Evolutionary conservation across 1,284 basidiomycete species (phyloP).

Genomic region (Leccinum pachyderme): DNA sequence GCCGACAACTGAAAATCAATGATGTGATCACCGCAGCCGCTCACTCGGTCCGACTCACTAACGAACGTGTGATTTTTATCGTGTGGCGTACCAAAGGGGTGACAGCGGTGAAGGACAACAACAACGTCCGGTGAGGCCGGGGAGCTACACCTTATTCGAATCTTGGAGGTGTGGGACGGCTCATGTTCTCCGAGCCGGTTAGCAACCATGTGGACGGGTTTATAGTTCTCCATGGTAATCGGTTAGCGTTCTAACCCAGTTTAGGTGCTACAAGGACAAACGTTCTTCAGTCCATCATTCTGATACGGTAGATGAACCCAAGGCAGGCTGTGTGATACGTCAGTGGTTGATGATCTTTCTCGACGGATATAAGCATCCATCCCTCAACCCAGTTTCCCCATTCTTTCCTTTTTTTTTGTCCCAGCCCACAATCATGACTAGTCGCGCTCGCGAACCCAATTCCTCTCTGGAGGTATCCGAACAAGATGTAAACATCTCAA

Average conservation of each 20-base stretch:
- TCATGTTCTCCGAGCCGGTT: not conserved
- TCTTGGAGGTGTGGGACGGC: not conserved
- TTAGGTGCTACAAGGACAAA: conserved; percentile 7
- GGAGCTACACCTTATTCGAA: not conserved
- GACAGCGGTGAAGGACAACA: too few relatives aligned
- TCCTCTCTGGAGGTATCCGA: conserved; percentile 46
- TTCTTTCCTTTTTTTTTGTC: not conserved
- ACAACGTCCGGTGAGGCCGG: too few relatives aligned
- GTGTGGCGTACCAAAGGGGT: not conserved
- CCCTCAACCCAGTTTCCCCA: not conserved
- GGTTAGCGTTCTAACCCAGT: conserved; percentile 2
- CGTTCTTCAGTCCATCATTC: conserved; percentile 15
- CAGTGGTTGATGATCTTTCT: not conserved
- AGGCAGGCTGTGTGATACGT: conserved; percentile 4
- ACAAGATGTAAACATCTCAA: conserved; percentile 35
- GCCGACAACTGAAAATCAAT: not conserved
- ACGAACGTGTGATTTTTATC: not conserved
- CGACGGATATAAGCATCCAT: conserved; percentile 17
- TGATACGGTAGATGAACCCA: not conserved
- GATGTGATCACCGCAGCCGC: not conserved
- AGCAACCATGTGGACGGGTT: not conserved
- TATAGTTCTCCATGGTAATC: conserved; percentile 14
- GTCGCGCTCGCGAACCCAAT: not conserved
- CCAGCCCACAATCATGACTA: conserved; percentile 13
- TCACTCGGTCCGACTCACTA: not conserved